Percentiles rank a stretch among this genome's conserved stretches.
Evolutionary conservation across 306 rosid genomes (phyloP).

Genomic region (Pterocarpus macrocarpus): DNA sequence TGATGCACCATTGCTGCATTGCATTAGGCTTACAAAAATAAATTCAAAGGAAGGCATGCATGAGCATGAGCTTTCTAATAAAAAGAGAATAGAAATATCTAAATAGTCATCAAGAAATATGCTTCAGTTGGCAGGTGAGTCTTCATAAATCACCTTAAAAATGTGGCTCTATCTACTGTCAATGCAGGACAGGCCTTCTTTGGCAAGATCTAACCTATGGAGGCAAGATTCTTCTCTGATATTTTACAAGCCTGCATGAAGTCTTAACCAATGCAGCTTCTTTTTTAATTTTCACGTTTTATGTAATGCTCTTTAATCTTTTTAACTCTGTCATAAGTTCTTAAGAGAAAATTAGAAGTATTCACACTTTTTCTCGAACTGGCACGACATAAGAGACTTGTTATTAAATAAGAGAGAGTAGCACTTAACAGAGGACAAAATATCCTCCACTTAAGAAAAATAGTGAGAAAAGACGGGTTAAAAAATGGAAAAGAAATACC

Average conservation of each 20-base stretch:
- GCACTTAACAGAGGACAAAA: too few relatives aligned
- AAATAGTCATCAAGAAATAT: not conserved
- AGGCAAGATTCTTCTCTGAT: not conserved
- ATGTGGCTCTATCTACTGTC: not conserved
- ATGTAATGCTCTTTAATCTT: not conserved
- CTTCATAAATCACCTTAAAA: not conserved
- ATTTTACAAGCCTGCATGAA: not conserved
- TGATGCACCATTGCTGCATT: not conserved
- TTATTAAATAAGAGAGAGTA: too few relatives aligned
- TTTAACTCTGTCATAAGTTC: too few relatives aligned
- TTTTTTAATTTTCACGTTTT: not conserved
- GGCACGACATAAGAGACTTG: too few relatives aligned
- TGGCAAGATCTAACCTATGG: slow-evolving; percentile 5
- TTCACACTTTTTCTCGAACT: too few relatives aligned
- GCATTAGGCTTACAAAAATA: not conserved
- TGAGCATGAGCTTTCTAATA: not conserved
- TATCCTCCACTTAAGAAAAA: too few relatives aligned
- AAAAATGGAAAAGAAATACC: too few relatives aligned
- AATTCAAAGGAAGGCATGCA: slow-evolving; percentile 3
- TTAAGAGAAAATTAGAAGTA: too few relatives aligned
- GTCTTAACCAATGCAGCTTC: slow-evolving; percentile 13
- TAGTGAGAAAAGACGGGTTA: too few relatives aligned
- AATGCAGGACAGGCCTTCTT: not conserved
- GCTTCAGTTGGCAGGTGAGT: not conserved
- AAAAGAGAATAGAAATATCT: not conserved